Conservation (phyloP, 2,329 filamentous ascomycete genomes). For the Rhynchosporium graminicola region DNA sequence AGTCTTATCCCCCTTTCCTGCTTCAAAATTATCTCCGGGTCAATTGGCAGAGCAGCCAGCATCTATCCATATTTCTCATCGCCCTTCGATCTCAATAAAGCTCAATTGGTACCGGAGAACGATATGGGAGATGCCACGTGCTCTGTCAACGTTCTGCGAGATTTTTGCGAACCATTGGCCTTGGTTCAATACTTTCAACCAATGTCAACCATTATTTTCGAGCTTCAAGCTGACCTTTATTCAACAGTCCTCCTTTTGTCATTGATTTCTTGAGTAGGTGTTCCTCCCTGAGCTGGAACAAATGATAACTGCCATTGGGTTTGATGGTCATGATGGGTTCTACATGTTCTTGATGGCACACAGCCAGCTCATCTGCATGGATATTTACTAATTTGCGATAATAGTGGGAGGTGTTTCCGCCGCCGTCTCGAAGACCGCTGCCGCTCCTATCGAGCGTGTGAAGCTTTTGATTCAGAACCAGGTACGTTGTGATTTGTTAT, state of each 20-base stretch:
- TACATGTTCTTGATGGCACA: conserved; percentile 11
- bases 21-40: conserved; percentile 29
- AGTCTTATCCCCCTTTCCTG: conserved; percentile 44
- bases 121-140: conserved; percentile 24
- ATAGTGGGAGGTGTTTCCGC: conserved; percentile 99
- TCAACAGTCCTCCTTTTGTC: conserved; percentile 74
- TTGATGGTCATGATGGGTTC: conserved; percentile 20
- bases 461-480: conserved; percentile 99
- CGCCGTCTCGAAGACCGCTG: conserved; percentile 99
- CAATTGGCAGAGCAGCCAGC: conserved; percentile 23
- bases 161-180: conserved; percentile 33
- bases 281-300: conserved; percentile 24
- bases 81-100: conserved; percentile 29
- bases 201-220: conserved; percentile 18
- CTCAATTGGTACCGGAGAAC: conserved; percentile 33
- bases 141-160: conserved; percentile 17
- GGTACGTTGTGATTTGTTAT: conserved; percentile 59
- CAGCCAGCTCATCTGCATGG: conserved; percentile 1
- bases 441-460: conserved; percentile 99
- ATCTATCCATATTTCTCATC: conserved; percentile 31
- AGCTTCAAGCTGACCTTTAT: conserved; percentile 32
- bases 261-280: conserved; percentile 99
- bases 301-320: conserved; percentile 21
- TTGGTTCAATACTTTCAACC: conserved; percentile 28
- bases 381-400: conserved; percentile 39